A percentile compares a stretch with the other conserved stretches of the same genome.
Conservation (phyloP, 371 early-diverging fungal genomes). For the Sanchytrium tribonematis region DNA sequence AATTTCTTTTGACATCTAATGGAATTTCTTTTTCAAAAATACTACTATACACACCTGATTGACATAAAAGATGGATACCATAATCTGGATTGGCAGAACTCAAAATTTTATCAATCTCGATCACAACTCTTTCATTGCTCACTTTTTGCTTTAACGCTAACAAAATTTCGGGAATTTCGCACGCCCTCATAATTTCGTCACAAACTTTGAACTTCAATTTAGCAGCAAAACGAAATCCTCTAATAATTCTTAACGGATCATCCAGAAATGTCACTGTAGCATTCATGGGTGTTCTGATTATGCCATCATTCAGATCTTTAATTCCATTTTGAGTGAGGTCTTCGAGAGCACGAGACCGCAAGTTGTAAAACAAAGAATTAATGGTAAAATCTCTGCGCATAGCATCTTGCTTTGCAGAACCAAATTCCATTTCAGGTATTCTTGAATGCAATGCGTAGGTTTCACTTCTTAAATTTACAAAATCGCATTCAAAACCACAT, state of each 20-base stretch:
- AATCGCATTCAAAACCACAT: conserved; percentile 58
- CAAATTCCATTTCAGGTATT: conserved; percentile 61
- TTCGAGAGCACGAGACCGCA: conserved; percentile 59
- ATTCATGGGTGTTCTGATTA: conserved; percentile 60
- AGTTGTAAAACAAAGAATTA: conserved; percentile 93
- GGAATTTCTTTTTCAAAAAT: too few relatives aligned
- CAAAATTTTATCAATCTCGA: conserved; percentile 85
- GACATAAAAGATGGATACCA: too few relatives aligned
- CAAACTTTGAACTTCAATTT: conserved; percentile 57
- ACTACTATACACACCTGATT: too few relatives aligned
- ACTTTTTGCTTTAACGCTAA: conserved; percentile 50
- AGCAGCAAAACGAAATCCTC: conserved; percentile 82
- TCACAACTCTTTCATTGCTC: conserved; percentile 77
- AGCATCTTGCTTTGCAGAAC: conserved; percentile 89
- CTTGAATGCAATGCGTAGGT: conserved; percentile 52
- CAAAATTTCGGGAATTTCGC: conserved; percentile 10
- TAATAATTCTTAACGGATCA: conserved; percentile 89
- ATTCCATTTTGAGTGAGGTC: conserved; percentile 42
- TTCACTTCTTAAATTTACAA: conserved; percentile 85
- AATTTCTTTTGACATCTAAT: too few relatives aligned
- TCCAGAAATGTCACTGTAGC: conserved; percentile 77
- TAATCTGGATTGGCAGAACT: too few relatives aligned
- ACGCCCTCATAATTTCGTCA: conserved; percentile 33
- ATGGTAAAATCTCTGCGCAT: conserved; percentile 89
- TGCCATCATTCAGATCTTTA: conserved; percentile 11